Percentiles rank a stretch among this genome's conserved stretches.
phyloP scores from a whole-genome alignment of 2,329 filamentous ascomycete genomes.

The Aspergillus flavus region DNA sequence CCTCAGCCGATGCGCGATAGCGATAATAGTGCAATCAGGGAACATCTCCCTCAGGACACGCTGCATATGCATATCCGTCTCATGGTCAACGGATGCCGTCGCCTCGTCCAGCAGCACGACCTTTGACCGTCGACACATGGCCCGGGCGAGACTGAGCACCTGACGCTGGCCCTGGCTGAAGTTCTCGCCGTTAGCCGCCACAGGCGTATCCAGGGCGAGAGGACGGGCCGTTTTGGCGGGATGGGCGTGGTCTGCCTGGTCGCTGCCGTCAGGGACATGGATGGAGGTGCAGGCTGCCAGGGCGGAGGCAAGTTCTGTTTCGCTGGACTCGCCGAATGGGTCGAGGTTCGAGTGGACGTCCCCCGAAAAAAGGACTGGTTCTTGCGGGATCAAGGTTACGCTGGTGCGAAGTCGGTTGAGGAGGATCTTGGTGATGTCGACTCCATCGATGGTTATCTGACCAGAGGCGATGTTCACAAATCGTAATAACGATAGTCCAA shows the following conservation, averaged over 20 bases:
- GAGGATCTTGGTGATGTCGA: constrained; percentile 57
- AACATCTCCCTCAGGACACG: constrained; percentile 57
- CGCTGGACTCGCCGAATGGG: constrained; percentile 56
- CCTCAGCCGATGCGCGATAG: constrained; percentile 67
- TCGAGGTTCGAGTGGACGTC: constrained; percentile 63
- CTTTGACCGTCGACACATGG: constrained; percentile 62
- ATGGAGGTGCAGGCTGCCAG: constrained; percentile 38
- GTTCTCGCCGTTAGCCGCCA: constrained; percentile 56
- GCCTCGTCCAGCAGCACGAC: constrained; percentile 65
- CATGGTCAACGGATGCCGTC: constrained; percentile 64
- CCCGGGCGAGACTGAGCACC: constrained; percentile 62
- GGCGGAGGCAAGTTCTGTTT: constrained; percentile 44
- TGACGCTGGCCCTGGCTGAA: constrained; percentile 62
- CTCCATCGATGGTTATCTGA: constrained; percentile 58
- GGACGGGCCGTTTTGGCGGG: constrained; percentile 6
- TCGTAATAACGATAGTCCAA: constrained; percentile 59
- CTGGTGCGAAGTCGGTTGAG: constrained; percentile 56
- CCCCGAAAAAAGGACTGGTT: constrained; percentile 62
- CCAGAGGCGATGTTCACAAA: constrained; percentile 56
- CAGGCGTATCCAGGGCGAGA: constrained; percentile 51
- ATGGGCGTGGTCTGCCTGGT: constrained; percentile 17
- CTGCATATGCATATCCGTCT: constrained; percentile 62
- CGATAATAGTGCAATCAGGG: constrained; percentile 61
- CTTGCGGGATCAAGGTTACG: constrained; percentile 62
- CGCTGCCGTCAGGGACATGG: constrained; percentile 29